Evolutionary conservation across 2,329 filamentous ascomycete genomes (phyloP).

Genomic region (Pseudocercospora pini-densiflorae): DNA sequence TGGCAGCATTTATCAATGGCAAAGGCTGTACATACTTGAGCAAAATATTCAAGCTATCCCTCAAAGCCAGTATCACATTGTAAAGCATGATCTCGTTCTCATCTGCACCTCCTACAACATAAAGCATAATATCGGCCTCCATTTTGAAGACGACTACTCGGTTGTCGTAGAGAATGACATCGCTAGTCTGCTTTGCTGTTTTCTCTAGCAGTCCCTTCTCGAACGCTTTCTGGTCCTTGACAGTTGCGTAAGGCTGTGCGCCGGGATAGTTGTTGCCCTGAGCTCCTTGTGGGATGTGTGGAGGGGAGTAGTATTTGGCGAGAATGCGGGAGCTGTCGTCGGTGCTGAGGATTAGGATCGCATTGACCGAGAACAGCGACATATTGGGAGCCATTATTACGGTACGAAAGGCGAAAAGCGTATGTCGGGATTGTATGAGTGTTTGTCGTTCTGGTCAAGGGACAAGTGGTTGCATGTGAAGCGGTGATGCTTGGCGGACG

Average conservation of each 20-base stretch:
- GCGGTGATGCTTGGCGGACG: not conserved
- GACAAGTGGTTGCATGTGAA: slow-evolving; percentile 11
- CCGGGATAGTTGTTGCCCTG: slow-evolving; percentile 63
- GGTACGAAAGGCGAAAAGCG: not conserved
- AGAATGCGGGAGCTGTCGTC: slow-evolving; percentile 92
- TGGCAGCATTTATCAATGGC: not conserved
- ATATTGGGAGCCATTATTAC: slow-evolving; percentile 56
- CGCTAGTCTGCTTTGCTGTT: slow-evolving; percentile 91
- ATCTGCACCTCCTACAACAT: slow-evolving; percentile 86
- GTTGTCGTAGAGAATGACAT: slow-evolving; percentile 98
- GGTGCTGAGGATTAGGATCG: slow-evolving; percentile 61
- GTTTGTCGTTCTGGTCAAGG: not conserved
- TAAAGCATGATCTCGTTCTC: slow-evolving; percentile 98
- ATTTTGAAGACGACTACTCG: slow-evolving; percentile 96
- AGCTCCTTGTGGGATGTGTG: slow-evolving; percentile 65
- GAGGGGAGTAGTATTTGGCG: slow-evolving; percentile 86
- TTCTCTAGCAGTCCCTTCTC: slow-evolving; percentile 96
- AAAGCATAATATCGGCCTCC: slow-evolving; percentile 96
- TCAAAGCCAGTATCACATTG: slow-evolving; percentile 84
- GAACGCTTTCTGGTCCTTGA: slow-evolving; percentile 94
- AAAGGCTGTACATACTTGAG: slow-evolving; percentile 75
- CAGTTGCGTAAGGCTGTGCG: slow-evolving; percentile 79
- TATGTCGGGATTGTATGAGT: not conserved
- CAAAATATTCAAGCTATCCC: slow-evolving; percentile 86
- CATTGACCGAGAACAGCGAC: slow-evolving; percentile 59